Conservation (phyloP, 2,329 filamentous ascomycete genomes). For the Penicillium sp. region DNA sequence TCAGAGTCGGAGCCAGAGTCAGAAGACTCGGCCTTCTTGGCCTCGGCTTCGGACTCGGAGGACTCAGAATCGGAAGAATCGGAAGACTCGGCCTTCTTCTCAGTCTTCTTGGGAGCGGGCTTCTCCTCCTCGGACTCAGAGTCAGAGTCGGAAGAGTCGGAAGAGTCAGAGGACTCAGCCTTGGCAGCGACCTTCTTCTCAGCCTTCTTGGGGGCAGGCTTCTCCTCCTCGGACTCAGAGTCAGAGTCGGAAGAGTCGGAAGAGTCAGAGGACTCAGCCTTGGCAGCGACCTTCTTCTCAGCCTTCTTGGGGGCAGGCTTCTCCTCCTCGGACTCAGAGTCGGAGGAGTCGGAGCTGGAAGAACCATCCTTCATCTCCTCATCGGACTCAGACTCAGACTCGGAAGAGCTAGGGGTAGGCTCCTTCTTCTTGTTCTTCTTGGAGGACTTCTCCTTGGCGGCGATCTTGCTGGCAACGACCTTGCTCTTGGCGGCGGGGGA, state of each 20-base stretch:
- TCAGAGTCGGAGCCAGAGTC: conserved; percentile 28
- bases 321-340: conserved; percentile 29
- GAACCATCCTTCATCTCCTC: conserved; percentile 37
- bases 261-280: conserved; percentile 29
- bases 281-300: conserved; percentile 29
- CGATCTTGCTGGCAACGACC: conserved; percentile 43
- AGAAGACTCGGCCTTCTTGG: conserved; percentile 30
- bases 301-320: conserved; percentile 29
- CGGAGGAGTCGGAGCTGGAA: conserved; percentile 26
- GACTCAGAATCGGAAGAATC: conserved; percentile 37
- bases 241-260: conserved; percentile 33
- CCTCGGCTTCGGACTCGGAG: conserved; percentile 29
- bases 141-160: conserved; percentile 34
- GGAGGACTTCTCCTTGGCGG: conserved; percentile 41
- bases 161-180: conserved; percentile 29
- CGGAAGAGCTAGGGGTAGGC: conserved; percentile 33
- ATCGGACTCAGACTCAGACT: conserved; percentile 37
- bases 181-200: conserved; percentile 31
- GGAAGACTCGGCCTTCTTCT: conserved; percentile 30
- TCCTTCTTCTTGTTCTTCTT: conserved; percentile 47
- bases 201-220: conserved; percentile 27
- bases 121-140: conserved; percentile 39
- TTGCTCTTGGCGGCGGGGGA: conserved; percentile 48
- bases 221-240: conserved; percentile 36
- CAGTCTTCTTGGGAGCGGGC: conserved; percentile 35